A percentile compares a stretch with the other conserved stretches of the same genome.
Evolutionary conservation across 208 protist species (phyloP).

Genomic region (Crithidia sp.): DNA sequence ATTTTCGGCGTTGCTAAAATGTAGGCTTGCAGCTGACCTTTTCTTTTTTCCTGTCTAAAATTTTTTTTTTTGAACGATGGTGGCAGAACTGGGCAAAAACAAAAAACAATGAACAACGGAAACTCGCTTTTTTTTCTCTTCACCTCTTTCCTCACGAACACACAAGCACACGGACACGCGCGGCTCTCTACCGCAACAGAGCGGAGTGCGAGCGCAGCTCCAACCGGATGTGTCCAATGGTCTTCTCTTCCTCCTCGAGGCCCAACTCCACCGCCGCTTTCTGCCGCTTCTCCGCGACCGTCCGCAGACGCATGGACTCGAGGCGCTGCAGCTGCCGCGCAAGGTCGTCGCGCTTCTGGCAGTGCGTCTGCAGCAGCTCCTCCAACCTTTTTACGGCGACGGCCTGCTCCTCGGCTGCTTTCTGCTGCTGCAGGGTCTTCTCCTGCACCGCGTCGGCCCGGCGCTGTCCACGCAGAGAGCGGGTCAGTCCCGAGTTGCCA

Average conservation of each 20-base stretch:
- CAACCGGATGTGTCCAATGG: slow-evolving; percentile 63
- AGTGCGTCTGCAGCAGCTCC: slow-evolving; percentile 52
- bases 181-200: slow-evolving; percentile 1
- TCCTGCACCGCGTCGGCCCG: slow-evolving; percentile 23
- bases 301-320: slow-evolving; percentile 55
- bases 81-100: not conserved
- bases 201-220: slow-evolving; percentile 44
- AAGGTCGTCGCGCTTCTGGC: slow-evolving; percentile 62
- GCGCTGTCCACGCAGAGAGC: slow-evolving; percentile 18
- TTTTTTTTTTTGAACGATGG: not conserved
- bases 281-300: slow-evolving; percentile 50
- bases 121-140: not conserved
- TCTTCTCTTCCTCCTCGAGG: slow-evolving; percentile 50
- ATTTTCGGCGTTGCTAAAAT: not conserved
- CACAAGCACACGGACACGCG: not conserved
- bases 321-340: slow-evolving; percentile 59
- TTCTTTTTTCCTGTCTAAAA: too few species aligned
- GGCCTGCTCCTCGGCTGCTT: slow-evolving; percentile 22
- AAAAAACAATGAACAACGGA: not conserved
- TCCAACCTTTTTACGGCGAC: slow-evolving; percentile 55
- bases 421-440: slow-evolving; percentile 33
- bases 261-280: slow-evolving; percentile 49
- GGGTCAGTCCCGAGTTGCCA: slow-evolving; percentile 3
- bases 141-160: not conserved
- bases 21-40: not conserved